Conservation (phyloP, 192 early-diverging fungal species). For the Backusella tuberculispora region DNA sequence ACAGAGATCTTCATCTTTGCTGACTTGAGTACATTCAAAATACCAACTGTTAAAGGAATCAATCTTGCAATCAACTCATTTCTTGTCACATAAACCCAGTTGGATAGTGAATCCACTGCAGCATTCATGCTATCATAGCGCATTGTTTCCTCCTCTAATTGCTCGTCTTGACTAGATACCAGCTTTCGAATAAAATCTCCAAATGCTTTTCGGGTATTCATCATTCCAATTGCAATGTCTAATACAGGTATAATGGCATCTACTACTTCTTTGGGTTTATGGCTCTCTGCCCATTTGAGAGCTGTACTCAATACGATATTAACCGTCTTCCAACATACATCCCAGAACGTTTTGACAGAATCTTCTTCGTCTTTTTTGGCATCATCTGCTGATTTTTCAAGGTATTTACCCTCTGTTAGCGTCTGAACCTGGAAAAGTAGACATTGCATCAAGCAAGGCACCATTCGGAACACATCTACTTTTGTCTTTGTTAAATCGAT, state of each 20-base stretch:
- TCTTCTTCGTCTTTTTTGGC: slow-evolving; percentile 20
- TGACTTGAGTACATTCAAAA: slow-evolving; percentile 25
- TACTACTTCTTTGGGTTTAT: slow-evolving; percentile 27
- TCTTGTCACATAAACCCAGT: slow-evolving; percentile 41
- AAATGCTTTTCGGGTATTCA: not conserved
- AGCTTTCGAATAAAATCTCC: slow-evolving; percentile 8
- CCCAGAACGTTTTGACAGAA: slow-evolving; percentile 28
- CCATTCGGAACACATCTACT: slow-evolving; percentile 3
- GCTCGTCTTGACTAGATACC: not conserved
- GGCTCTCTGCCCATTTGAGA: slow-evolving; percentile 29
- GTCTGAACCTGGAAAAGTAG: not conserved
- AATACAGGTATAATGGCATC: slow-evolving; percentile 28
- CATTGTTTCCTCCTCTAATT: not conserved
- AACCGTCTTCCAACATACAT: slow-evolving; percentile 21
- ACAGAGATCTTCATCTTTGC: slow-evolving; percentile 25
- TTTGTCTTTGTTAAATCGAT: slow-evolving; percentile 13
- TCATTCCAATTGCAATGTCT: slow-evolving; percentile 28
- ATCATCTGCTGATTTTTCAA: slow-evolving; percentile 1
- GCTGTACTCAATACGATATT: slow-evolving; percentile 19
- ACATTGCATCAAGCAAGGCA: not conserved
- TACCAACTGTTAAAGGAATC: slow-evolving; percentile 25
- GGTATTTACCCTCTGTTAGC: not conserved
- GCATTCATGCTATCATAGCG: slow-evolving; percentile 16
- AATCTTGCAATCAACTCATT: slow-evolving; percentile 24
- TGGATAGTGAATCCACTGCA: slow-evolving; percentile 30